Conservation (phyloP, 148 eudicot species). For the Persicaria tinctoria region DNA sequence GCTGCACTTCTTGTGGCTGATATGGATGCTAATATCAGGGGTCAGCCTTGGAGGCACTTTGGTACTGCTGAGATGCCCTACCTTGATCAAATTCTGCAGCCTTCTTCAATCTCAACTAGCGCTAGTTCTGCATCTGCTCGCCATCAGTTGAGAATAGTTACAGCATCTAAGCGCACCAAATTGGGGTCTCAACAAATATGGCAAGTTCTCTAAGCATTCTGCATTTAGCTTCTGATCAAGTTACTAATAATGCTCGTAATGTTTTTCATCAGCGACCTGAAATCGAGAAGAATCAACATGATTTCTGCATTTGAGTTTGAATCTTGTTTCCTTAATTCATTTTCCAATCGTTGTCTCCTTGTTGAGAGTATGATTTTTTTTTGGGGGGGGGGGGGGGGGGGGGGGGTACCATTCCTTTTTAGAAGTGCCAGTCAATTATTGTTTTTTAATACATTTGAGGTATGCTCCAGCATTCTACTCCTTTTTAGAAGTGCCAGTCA, state of each 20-base stretch:
- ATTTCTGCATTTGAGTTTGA: neutral
- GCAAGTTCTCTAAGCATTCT: slow-evolving; percentile 33
- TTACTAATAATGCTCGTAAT: slow-evolving; percentile 5
- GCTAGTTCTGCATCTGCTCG: slow-evolving; percentile 75
- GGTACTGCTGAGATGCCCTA: slow-evolving; percentile 94
- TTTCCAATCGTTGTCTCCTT: neutral
- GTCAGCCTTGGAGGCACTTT: slow-evolving; percentile 69
- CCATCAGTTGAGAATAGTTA: slow-evolving; percentile 86
- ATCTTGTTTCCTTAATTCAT: neutral
- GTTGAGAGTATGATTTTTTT: neutral
- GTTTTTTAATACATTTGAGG: neutral
- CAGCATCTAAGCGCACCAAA: slow-evolving; percentile 80
- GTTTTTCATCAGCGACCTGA: neutral
- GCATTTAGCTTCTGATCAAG: neutral
- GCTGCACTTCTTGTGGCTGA: slow-evolving; percentile 91
- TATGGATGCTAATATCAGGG: slow-evolving; percentile 68
- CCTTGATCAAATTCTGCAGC: slow-evolving; percentile 93
- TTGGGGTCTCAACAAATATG: slow-evolving; percentile 70
- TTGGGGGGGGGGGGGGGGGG: no score
- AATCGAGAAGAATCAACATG: neutral
- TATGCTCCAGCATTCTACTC: neutral
- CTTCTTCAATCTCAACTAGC: slow-evolving; percentile 72
- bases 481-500: no score
- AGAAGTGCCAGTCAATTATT: neutral
- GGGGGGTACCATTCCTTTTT: neutral